phyloP scores from a whole-genome alignment of 1,139 yeast species.

The Sugiyamaella grinbergsii region DNA sequence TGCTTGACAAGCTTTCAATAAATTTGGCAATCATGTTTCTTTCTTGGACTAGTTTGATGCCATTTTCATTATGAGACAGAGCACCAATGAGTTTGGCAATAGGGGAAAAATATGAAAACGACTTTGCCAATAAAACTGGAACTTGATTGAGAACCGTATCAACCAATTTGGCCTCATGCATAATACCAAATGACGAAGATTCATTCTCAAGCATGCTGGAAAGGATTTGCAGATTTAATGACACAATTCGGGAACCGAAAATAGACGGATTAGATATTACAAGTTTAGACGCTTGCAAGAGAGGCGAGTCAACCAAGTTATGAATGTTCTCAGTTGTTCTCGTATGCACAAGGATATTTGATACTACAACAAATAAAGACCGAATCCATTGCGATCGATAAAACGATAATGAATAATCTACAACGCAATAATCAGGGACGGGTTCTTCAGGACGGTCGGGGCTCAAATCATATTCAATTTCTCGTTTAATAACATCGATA shows the following conservation, averaged over 20 bases:
- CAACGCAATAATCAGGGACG: constrained; percentile 52
- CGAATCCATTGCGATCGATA: constrained; percentile 57
- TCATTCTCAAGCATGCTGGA: constrained; percentile 82
- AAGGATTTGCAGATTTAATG: constrained; percentile 66
- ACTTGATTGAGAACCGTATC: constrained; percentile 59
- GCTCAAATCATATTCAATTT: constrained; percentile 64
- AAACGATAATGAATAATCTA: constrained; percentile 61
- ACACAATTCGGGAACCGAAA: constrained; percentile 72
- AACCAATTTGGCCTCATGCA: constrained; percentile 76
- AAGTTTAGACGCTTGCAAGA: constrained; percentile 61
- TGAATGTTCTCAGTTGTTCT: constrained; percentile 78
- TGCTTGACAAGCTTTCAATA: constrained; percentile 28
- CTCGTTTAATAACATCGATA: constrained; percentile 63
- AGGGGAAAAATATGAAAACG: constrained; percentile 59
- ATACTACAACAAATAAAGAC: constrained; percentile 58
- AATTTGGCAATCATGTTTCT: constrained; percentile 26
- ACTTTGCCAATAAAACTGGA: constrained; percentile 54
- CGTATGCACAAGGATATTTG: constrained; percentile 67
- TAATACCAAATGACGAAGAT: constrained; percentile 83
- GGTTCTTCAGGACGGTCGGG: constrained; percentile 44
- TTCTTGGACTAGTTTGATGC: constrained; percentile 51
- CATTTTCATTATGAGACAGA: constrained; percentile 73
- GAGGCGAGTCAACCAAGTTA: constrained; percentile 81
- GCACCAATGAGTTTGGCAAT: constrained; percentile 84
- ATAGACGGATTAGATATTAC: constrained; percentile 58